These are phyloP conservation scores for Erigeron philadelphicus DNA, from an alignment of 140 eudicot species.

Conservation along the genomic window DNA sequence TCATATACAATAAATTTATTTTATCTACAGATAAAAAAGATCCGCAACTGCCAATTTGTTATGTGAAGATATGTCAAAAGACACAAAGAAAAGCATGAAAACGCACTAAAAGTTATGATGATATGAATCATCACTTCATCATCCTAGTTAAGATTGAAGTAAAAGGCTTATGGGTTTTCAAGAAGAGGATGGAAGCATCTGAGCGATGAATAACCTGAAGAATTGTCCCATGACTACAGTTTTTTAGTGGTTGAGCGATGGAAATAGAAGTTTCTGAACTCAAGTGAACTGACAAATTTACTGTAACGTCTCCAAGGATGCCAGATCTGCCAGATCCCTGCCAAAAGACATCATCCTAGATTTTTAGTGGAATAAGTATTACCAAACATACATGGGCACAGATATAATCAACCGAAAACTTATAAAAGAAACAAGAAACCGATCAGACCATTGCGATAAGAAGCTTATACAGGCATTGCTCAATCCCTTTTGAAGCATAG, in stretches of 20 bases:
- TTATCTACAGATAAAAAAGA: not conserved
- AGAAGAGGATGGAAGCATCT: constrained; percentile 18
- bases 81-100: constrained; percentile 19
- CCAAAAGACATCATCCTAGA: constrained; percentile 15
- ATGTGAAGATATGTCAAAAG: constrained; percentile 7
- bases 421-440: constrained; percentile 15
- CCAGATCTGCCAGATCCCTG: constrained; percentile 65
- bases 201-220: constrained; percentile 48
- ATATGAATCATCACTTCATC: constrained; percentile 12
- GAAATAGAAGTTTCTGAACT: constrained; percentile 40
- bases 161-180: constrained; percentile 7
- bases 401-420: constrained; percentile 15
- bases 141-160: constrained; percentile 4
- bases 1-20: not conserved
- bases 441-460: constrained; percentile 50
- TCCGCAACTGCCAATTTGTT: not conserved
- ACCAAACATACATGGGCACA: constrained; percentile 13
- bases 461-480: constrained; percentile 47
- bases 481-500: constrained; percentile 41
- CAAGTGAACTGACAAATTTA: constrained; percentile 47
- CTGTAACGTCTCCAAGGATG: constrained; percentile 59
- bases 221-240: constrained; percentile 54
- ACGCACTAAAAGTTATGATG: constrained; percentile 4
- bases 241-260: constrained; percentile 47
- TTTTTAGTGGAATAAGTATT: constrained; percentile 10